A percentile compares a stretch with the other conserved stretches of the same genome.
phyloP scores from a whole-genome alignment of 208 protist genomes.

The Crithidia mellificae region DNA sequence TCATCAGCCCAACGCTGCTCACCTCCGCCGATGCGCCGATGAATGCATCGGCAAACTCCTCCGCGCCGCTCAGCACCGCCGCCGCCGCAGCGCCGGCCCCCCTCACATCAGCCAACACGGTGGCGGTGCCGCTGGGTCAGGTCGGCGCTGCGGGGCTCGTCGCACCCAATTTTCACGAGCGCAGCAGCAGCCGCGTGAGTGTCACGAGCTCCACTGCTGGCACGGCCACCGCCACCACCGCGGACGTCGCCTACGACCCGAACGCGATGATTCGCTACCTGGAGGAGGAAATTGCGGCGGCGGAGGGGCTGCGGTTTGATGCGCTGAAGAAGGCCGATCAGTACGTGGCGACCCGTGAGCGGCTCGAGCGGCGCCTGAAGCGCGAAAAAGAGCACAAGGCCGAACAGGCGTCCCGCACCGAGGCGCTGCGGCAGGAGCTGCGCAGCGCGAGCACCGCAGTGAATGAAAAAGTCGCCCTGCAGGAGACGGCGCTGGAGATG shows the following conservation, averaged over 20 bases:
- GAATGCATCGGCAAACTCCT: not conserved
- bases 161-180: constrained; percentile 22
- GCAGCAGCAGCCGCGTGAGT: constrained; percentile 44
- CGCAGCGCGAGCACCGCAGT: constrained; percentile 39
- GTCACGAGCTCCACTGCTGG: constrained; percentile 25
- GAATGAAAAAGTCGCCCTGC: constrained; percentile 24
- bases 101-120: not conserved
- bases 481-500: constrained; percentile 32
- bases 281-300: constrained; percentile 56
- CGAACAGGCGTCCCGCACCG: constrained; percentile 33
- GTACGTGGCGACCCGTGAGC: constrained; percentile 50
- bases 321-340: constrained; percentile 42
- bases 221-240: constrained; percentile 13
- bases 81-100: not conserved
- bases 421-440: constrained; percentile 50
- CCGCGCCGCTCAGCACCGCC: not conserved
- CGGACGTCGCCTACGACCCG: constrained; percentile 42
- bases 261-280: constrained; percentile 71
- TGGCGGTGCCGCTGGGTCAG: not conserved
- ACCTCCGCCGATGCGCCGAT: not conserved
- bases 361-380: constrained; percentile 55
- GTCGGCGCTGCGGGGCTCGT: not conserved
- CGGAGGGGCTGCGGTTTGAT: constrained; percentile 61
- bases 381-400: constrained; percentile 32
- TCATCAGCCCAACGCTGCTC: not conserved